These are phyloP conservation scores for Ensete glaucum DNA, from an alignment of 176 grass and related monocot genomes.

Conservation along the genomic window DNA sequence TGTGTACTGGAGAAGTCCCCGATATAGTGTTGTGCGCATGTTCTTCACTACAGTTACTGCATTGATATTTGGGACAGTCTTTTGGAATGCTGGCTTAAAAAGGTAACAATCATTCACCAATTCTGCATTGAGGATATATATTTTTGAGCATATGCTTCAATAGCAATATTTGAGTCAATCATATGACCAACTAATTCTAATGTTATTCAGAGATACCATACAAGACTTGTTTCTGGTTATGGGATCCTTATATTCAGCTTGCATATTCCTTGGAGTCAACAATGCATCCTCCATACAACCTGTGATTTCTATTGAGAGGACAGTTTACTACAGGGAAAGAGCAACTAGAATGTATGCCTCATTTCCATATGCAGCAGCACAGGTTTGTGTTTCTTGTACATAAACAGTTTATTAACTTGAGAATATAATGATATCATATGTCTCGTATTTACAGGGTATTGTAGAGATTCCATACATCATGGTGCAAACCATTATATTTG, in stretches of 20 bases:
- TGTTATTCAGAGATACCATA: constrained; percentile 42
- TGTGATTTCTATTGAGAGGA: constrained; percentile 59
- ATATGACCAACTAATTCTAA: background rate
- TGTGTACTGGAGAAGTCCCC: constrained; percentile 73
- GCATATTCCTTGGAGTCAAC: constrained; percentile 61
- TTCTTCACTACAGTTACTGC: constrained; percentile 47
- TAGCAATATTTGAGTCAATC: background rate
- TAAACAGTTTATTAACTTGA: background rate
- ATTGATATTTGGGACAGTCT: constrained; percentile 54
- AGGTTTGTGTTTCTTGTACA: constrained; percentile 27
- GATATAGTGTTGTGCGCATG: constrained; percentile 54
- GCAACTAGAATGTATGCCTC: constrained; percentile 61
- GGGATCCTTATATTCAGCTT: constrained; percentile 59
- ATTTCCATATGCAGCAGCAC: constrained; percentile 66
- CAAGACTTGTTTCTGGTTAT: constrained; percentile 48
- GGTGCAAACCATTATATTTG: constrained; percentile 57
- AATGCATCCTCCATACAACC: constrained; percentile 60
- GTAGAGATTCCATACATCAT: constrained; percentile 69
- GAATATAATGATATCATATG: background rate
- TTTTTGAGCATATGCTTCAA: background rate
- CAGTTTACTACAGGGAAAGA: constrained; percentile 62
- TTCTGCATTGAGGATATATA: no score
- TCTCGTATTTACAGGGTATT: constrained; percentile 43
- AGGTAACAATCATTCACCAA: constrained; percentile 20
- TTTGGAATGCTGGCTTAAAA: constrained; percentile 58